Evolutionary conservation across 768 basidiomycete genomes (phyloP).

Genomic region (Termitomyces titanicus): DNA sequence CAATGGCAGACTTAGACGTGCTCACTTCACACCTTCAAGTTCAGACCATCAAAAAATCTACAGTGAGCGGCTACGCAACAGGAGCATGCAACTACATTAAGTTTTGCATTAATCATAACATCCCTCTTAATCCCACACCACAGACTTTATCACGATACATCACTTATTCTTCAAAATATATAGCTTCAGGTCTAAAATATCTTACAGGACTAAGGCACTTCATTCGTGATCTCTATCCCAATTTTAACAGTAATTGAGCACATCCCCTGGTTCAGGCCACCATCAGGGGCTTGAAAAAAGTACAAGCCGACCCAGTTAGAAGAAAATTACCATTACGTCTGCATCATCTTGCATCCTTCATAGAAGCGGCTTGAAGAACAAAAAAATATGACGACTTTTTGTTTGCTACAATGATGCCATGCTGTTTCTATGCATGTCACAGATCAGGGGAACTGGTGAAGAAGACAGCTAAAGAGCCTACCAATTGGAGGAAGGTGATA

Average conservation of each 20-base stretch:
- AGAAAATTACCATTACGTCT: conserved; percentile 18
- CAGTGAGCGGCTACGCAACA: conserved; percentile 8
- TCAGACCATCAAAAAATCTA: conserved; percentile 14
- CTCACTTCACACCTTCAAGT: conserved; percentile 3
- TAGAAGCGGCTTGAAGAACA: conserved; percentile 1
- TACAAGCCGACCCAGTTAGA: conserved; percentile 17
- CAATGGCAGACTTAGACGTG: too few relatives aligned
- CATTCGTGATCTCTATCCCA: conserved; percentile 17
- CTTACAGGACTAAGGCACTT: conserved; percentile 17
- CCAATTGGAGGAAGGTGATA: conserved; percentile 25
- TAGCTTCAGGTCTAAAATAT: conserved; percentile 16
- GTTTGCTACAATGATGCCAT: conserved; percentile 19
- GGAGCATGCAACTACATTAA: neutral
- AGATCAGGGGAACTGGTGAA: conserved; percentile 1
- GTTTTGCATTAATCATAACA: conserved; percentile 8
- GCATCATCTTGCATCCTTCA: conserved; percentile 15
- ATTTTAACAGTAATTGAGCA: conserved; percentile 10
- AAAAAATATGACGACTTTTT: neutral
- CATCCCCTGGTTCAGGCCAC: conserved; percentile 11
- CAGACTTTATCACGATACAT: conserved; percentile 17
- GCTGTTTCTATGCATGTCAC: conserved; percentile 26
- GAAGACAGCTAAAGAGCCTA: conserved; percentile 15
- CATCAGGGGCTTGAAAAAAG: conserved; percentile 16
- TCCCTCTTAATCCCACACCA: neutral
- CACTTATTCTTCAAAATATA: conserved; percentile 10